Conservation (phyloP, 1,139 yeast genomes). For the Zygosaccharomyces pseudobailii region DNA sequence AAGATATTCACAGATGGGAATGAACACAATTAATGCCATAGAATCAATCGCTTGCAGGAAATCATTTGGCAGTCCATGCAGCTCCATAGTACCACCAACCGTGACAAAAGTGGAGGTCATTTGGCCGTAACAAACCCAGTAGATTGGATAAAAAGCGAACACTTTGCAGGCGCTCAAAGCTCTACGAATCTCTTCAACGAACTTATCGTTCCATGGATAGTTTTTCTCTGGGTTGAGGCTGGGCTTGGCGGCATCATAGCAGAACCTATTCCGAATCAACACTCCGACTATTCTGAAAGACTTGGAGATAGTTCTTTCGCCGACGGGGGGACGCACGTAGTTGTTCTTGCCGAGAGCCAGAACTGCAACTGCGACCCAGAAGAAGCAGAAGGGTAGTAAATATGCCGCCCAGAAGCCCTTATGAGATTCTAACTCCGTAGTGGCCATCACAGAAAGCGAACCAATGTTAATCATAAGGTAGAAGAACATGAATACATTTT, state of each 20-base stretch:
- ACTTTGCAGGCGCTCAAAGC: constrained; percentile 58
- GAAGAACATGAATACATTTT: constrained; percentile 70
- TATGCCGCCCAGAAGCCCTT: constrained; percentile 77
- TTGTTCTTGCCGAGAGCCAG: constrained; percentile 52
- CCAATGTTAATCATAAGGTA: constrained; percentile 81
- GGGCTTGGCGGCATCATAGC: constrained; percentile 54
- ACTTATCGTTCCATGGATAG: constrained; percentile 43
- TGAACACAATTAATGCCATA: constrained; percentile 56
- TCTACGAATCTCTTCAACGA: constrained; percentile 56
- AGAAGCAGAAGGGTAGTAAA: constrained; percentile 64
- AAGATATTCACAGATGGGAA: constrained; percentile 56
- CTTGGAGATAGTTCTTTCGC: constrained; percentile 57
- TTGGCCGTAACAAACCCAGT: constrained; percentile 62
- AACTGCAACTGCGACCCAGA: constrained; percentile 54
- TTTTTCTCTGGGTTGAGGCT: constrained; percentile 41
- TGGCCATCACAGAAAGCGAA: constrained; percentile 70
- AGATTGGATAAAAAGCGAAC: constrained; percentile 58
- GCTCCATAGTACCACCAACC: constrained; percentile 62
- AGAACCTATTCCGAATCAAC: constrained; percentile 46
- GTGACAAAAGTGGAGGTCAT: constrained; percentile 58
- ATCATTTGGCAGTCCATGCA: constrained; percentile 69
- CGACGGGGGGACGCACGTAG: constrained; percentile 58
- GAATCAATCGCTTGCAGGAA: constrained; percentile 65
- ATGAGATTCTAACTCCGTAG: constrained; percentile 44
- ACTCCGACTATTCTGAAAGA: constrained; percentile 48